Evolutionary conservation across 441 rosid species (phyloP), one percentile per base, ranked within the genome.

Genomic region (Corymbia citriodora): DNA sequence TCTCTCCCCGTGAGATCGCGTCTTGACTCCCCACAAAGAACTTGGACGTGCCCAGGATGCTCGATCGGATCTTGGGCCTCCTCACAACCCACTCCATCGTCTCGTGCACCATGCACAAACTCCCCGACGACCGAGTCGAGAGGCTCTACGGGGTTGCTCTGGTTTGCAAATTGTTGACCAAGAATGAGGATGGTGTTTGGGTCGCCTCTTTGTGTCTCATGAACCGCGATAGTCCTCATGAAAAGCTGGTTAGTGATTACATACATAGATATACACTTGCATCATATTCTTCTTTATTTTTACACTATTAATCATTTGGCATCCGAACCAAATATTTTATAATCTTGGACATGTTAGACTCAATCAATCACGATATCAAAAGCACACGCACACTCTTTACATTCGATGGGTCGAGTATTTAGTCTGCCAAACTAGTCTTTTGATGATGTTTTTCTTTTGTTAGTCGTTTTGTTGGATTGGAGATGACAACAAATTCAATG

Each of bases 151-250:
- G 95, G 3, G 92, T 94, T 54, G 97, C 93, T 5, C 95, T 95
- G 33, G 98, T 97, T 59, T 94, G 97, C 91, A 97, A 96, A 92
- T 97, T 88, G 94, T 91, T 97, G 92, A 93, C 93, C 54, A 95
- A 94, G 93, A 95, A 97, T 89, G 95, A 96, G 89, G 98, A 96
- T 89, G 99, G 98, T n/a, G 98, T 94, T 40, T 92, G 97, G 8
- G 50, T 95, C 27, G 93, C 95, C 29, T 92, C 96, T 59, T 93
- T 96, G 9, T 91, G 91, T 85, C 97, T 97, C 89, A 93, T 97
- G 97, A 95, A 95, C 89, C 97, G 96, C 89, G 99, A 95, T 88
- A 95, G 95, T 96, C 70, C 95, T 96, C 90, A 95, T 97, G 98
- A 98, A 97, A 87, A 95, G 96, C 94, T 97, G 99, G 98, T 97